These are phyloP conservation scores for Cercospora sp. DNA, from an alignment of 2,329 filamentous ascomycete genomes.

Conservation along the genomic window DNA sequence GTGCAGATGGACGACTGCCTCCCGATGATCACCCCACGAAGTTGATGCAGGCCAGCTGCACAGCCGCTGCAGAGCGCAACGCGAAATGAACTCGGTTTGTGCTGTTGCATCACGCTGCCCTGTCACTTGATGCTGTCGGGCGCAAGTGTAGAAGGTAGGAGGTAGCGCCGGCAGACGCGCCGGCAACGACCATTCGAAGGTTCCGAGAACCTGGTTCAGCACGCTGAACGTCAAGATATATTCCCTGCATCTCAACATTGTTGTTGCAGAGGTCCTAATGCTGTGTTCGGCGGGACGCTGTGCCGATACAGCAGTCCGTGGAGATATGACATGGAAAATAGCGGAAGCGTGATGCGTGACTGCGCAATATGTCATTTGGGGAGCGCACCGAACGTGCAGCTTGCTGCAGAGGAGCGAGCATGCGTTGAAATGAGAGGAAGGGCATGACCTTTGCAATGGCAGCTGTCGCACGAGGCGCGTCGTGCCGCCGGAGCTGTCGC, in stretches of 20 bases:
- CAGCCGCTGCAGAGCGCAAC: slow-evolving; percentile 11
- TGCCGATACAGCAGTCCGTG: slow-evolving; percentile 17
- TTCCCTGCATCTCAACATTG: slow-evolving; percentile 14
- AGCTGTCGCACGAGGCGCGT: slow-evolving; percentile 23
- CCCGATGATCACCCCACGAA: neutral
- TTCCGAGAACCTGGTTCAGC: slow-evolving; percentile 29
- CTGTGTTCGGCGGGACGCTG: slow-evolving; percentile 23
- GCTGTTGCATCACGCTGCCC: slow-evolving; percentile 18
- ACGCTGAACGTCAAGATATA: slow-evolving; percentile 15
- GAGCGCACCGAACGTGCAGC: slow-evolving; percentile 24
- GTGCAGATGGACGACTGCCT: neutral
- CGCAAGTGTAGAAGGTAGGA: neutral
- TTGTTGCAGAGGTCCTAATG: slow-evolving; percentile 12
- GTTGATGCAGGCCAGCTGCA: neutral
- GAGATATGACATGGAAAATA: slow-evolving; percentile 8
- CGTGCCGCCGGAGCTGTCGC: slow-evolving; percentile 20
- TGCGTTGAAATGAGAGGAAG: slow-evolving; percentile 23
- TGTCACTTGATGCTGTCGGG: slow-evolving; percentile 26
- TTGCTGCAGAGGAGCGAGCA: slow-evolving; percentile 22
- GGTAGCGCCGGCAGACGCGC: slow-evolving; percentile 15
- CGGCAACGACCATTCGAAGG: slow-evolving; percentile 14
- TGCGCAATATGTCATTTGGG: slow-evolving; percentile 16
- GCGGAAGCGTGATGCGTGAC: slow-evolving; percentile 8
- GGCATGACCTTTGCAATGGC: slow-evolving; percentile 20
- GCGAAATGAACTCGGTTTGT: slow-evolving; percentile 18